Conservation (phyloP, 371 early-diverging fungal genomes). For the Mucor indicus region DNA sequence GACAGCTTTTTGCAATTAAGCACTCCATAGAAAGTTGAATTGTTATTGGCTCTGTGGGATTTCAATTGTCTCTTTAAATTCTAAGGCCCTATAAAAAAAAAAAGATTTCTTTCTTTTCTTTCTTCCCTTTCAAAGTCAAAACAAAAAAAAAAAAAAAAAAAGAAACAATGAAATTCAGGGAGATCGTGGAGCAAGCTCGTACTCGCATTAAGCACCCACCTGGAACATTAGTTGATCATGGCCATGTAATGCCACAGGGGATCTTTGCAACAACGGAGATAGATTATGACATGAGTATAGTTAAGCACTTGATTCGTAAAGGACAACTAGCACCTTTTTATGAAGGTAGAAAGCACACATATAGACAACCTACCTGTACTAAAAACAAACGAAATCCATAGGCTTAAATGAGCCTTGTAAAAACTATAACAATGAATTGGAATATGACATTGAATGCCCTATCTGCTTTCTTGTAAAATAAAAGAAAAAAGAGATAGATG, state of each 20-base stretch:
- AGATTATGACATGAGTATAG: conserved; percentile 71
- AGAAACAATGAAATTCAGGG: too few relatives aligned
- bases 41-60: too few relatives aligned
- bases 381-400: neutral
- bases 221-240: conserved; percentile 58
- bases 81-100: too few relatives aligned
- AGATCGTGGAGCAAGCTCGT: too few relatives aligned
- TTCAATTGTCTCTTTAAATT: too few relatives aligned
- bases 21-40: too few relatives aligned
- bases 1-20: too few relatives aligned
- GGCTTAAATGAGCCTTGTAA: conserved; percentile 25
- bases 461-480: conserved; percentile 83
- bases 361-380: too few relatives aligned
- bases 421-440: conserved; percentile 5
- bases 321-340: conserved; percentile 85
- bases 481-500: neutral
- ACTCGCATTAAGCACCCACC: too few relatives aligned
- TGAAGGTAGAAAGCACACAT: conserved; percentile 48
- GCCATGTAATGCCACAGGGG: conserved; percentile 62
- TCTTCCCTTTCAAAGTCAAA: too few relatives aligned
- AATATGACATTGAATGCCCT: conserved; percentile 73
- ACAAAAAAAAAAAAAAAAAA: too few relatives aligned
- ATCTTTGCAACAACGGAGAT: conserved; percentile 56
- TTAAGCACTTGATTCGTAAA: conserved; percentile 65
- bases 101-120: too few relatives aligned